Conservation (phyloP, 805 yeast genomes). For the Pichia californica region DNA sequence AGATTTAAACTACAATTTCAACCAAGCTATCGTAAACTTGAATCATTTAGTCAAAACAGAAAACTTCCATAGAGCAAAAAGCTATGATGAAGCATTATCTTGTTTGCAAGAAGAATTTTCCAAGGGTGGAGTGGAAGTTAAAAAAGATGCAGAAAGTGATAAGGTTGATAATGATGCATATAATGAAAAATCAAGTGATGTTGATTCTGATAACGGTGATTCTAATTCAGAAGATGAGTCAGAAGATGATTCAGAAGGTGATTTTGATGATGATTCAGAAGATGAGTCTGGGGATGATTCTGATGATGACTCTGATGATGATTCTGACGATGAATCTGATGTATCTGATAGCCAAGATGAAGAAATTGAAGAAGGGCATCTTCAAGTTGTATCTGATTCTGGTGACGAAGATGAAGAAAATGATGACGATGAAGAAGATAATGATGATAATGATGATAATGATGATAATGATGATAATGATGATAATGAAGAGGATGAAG, state of each 20-base stretch:
- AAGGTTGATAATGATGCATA: conserved; percentile 21
- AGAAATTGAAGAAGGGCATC: conserved; percentile 25
- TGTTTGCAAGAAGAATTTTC: conserved; percentile 31
- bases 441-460: conserved; percentile 14
- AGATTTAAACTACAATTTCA: conserved; percentile 43
- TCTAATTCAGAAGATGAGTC: conserved; percentile 9
- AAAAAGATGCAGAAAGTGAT: conserved; percentile 18
- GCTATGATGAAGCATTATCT: conserved; percentile 40
- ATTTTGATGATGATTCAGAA: conserved; percentile 13
- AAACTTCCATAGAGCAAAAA: conserved; percentile 42
- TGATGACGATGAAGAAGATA: conserved; percentile 18
- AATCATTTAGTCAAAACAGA: conserved; percentile 11
- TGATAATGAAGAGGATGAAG: conserved; percentile 26
- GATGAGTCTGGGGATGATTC: not conserved
- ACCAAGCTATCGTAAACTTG: conserved; percentile 25
- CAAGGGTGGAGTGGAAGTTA: not conserved
- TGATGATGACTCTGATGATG: not conserved
- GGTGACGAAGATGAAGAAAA: conserved; percentile 19
- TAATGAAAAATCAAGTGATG: conserved; percentile 15
- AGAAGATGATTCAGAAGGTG: conserved; percentile 11
- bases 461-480: conserved; percentile 17
- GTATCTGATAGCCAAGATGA: conserved; percentile 17
- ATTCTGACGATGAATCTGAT: conserved; percentile 12
- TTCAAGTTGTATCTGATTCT: conserved; percentile 16
- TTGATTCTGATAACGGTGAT: conserved; percentile 19